These are phyloP conservation scores for Guadua angustifolia DNA, from an alignment of 176 grass and related monocot species.

Conservation along the genomic window DNA sequence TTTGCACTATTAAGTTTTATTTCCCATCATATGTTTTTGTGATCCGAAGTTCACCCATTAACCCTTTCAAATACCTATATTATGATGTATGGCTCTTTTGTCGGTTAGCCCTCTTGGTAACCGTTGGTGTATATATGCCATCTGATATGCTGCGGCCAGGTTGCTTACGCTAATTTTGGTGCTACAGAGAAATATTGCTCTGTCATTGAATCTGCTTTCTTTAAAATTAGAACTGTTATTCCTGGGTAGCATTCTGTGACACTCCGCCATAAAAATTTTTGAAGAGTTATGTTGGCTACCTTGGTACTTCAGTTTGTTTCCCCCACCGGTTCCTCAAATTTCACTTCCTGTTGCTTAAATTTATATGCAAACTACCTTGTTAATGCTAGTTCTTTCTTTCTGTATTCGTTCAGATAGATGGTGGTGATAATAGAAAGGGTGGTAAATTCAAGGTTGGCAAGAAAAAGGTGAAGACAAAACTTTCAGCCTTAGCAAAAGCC, in stretches of 20 bases:
- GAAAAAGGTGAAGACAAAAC: constrained; percentile 86
- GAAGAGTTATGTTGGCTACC: background rate
- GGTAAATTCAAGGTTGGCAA: constrained; percentile 77
- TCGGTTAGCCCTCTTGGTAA: background rate
- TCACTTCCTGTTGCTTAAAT: background rate
- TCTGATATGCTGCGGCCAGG: constrained; percentile 1
- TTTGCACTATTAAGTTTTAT: background rate
- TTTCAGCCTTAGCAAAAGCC: constrained; percentile 71
- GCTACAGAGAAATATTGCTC: background rate
- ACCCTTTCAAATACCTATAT: background rate
- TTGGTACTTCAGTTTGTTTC: background rate
- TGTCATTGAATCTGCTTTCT: background rate
- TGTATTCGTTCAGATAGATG: constrained; percentile 62
- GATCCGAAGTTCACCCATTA: background rate
- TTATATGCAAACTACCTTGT: background rate
- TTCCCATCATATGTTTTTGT: background rate
- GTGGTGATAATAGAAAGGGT: constrained; percentile 54
- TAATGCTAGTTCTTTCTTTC: background rate
- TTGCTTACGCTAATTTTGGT: background rate
- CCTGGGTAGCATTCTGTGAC: background rate
- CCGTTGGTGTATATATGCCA: background rate
- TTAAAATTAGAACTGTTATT: background rate
- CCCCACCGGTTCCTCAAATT: rapidly evolving
- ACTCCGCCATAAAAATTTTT: background rate
- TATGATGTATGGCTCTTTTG: background rate